These are phyloP conservation scores for Alternaria dauci DNA, from an alignment of 2,329 filamentous ascomycete species.

Conservation along the genomic window DNA sequence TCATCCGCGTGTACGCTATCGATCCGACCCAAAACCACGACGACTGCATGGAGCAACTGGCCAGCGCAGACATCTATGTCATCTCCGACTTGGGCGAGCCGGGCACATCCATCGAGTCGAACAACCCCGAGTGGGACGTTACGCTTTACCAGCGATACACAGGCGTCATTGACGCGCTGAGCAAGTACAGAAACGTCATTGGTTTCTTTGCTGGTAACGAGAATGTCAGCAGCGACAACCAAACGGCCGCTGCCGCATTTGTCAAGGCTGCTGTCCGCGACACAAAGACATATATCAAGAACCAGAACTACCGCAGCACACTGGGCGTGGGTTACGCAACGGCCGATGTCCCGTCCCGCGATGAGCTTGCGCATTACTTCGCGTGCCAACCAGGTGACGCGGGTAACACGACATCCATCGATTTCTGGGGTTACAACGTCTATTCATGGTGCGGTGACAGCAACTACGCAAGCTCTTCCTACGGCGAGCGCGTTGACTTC, in stretches of 20 bases:
- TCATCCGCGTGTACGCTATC: slow-evolving; percentile 91
- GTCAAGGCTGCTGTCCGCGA: slow-evolving; percentile 98
- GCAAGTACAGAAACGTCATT: slow-evolving; percentile 86
- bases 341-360: slow-evolving; percentile 88
- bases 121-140: slow-evolving; percentile 79
- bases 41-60: slow-evolving; percentile 83
- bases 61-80: slow-evolving; percentile 91
- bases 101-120: slow-evolving; percentile 79
- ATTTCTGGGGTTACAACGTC: slow-evolving; percentile 99
- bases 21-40: slow-evolving; percentile 81
- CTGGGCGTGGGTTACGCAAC: slow-evolving; percentile 95
- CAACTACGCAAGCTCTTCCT: slow-evolving; percentile 77
- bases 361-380: slow-evolving; percentile 88
- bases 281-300: slow-evolving; percentile 88
- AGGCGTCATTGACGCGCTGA: slow-evolving; percentile 79
- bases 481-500: slow-evolving; percentile 81
- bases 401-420: slow-evolving; percentile 69
- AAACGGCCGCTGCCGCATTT: slow-evolving; percentile 88
- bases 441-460: slow-evolving; percentile 98
- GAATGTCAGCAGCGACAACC: slow-evolving; percentile 85
- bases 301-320: slow-evolving; percentile 71
- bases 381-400: slow-evolving; percentile 73
- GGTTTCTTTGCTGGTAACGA: slow-evolving; percentile 99
- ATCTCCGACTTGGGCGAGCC: slow-evolving; percentile 76
- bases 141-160: slow-evolving; percentile 83